Percentiles rank a stretch among this genome's conserved stretches.
These are phyloP conservation scores for Chrysosporium queenslandicum DNA, from an alignment of 2,329 filamentous ascomycete species.

Conservation along the genomic window DNA sequence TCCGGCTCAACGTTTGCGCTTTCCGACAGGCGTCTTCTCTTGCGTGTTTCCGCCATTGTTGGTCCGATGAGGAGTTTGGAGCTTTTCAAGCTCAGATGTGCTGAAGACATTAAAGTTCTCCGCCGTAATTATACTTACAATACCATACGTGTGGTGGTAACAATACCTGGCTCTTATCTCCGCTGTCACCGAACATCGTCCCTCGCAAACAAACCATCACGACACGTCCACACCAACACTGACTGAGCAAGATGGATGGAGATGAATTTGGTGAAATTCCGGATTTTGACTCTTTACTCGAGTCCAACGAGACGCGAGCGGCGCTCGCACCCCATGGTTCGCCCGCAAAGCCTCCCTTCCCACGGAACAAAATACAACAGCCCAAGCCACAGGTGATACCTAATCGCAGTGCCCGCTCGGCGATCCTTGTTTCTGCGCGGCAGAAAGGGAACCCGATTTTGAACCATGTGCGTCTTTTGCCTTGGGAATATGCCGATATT, in stretches of 20 bases:
- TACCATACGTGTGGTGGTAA: background rate
- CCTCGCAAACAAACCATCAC: conserved; percentile 10
- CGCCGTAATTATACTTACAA: conserved; percentile 1
- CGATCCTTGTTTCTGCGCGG: conserved; percentile 79
- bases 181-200: background rate
- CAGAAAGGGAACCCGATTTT: conserved; percentile 94
- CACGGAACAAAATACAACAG: conserved; percentile 58
- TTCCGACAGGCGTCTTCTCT: conserved; percentile 30
- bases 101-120: conserved; percentile 5
- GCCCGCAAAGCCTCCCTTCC: conserved; percentile 19
- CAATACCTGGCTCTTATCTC: background rate
- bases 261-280: conserved; percentile 39
- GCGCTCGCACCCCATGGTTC: conserved; percentile 36
- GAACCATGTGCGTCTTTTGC: conserved; percentile 65
- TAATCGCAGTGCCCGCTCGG: conserved; percentile 55
- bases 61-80: background rate
- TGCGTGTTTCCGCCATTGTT: conserved; percentile 28
- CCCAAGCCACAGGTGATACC: conserved; percentile 80
- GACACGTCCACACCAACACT: background rate
- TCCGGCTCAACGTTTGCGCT: conserved; percentile 20
- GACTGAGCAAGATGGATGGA: conserved; percentile 34
- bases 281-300: conserved; percentile 31
- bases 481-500: conserved; percentile 98
- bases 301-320: conserved; percentile 19
- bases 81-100: background rate